Percentiles rank a stretch among this genome's conserved stretches.
These are phyloP conservation scores for Isabelozyma rhagii DNA, from an alignment of 805 yeast genomes.

Conservation along the genomic window DNA sequence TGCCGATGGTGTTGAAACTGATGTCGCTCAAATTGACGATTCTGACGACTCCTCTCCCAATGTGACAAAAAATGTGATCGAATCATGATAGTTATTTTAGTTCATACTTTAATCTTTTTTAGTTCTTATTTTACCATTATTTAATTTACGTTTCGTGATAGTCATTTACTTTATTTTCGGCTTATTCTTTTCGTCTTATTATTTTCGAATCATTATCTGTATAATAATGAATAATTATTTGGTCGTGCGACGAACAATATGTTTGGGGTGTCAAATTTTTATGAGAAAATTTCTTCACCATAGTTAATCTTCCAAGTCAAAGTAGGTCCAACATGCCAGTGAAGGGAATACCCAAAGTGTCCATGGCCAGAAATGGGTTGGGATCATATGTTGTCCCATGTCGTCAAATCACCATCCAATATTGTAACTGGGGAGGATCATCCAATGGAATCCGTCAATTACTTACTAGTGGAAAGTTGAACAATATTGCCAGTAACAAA, in stretches of 20 bases:
- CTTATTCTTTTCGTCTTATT: too few species aligned
- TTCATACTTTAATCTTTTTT: too few species aligned
- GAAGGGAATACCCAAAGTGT: constrained; percentile 54
- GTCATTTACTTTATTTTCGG: background rate
- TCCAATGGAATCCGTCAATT: constrained; percentile 80
- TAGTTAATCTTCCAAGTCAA: background rate
- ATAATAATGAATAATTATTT: background rate
- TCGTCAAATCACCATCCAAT: constrained; percentile 68
- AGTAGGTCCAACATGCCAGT: constrained; percentile 43
- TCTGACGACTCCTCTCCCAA: background rate
- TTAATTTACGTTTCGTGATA: too few species aligned
- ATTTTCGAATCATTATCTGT: background rate
- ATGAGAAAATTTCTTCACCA: background rate
- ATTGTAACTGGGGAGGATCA: constrained; percentile 95
- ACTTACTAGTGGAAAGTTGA: constrained; percentile 48
- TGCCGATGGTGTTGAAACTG: constrained; percentile 1
- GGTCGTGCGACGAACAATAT: background rate
- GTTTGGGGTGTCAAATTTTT: background rate
- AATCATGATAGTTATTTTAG: too few species aligned
- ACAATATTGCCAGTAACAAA: constrained; percentile 54
- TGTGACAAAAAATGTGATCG: too few species aligned
- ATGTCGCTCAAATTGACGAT: background rate
- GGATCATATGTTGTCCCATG: constrained; percentile 77
- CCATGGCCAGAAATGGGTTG: constrained; percentile 71
- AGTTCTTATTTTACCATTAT: too few species aligned